A percentile compares a stretch with the other conserved stretches of the same genome.
phyloP scores from a whole-genome alignment of 768 basidiomycete genomes.

The Lactarius sanguifluus region DNA sequence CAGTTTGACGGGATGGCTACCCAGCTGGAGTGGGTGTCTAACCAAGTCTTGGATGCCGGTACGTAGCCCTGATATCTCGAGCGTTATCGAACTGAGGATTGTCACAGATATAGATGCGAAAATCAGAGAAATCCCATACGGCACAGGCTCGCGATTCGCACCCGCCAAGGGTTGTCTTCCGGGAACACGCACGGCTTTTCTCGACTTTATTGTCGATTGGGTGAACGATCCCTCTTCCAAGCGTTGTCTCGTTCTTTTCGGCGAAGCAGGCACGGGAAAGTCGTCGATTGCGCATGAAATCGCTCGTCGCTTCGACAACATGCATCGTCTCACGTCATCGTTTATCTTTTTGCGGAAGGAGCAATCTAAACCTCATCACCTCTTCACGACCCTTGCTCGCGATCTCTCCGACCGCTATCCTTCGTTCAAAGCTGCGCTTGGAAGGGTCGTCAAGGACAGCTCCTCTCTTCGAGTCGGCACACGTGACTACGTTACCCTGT shows the following conservation, averaged over 20 bases:
- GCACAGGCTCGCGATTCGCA: background rate
- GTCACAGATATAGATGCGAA: background rate
- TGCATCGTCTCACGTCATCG: background rate
- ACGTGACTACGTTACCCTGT: background rate
- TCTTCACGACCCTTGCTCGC: conserved; percentile 2
- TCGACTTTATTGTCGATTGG: background rate
- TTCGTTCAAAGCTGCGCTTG: background rate
- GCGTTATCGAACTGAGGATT: background rate
- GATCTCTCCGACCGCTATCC: background rate
- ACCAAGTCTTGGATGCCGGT: background rate
- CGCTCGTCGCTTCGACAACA: background rate
- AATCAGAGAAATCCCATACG: background rate
- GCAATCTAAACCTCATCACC: background rate
- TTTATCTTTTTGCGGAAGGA: background rate
- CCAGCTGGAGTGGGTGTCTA: background rate
- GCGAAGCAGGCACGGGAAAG: background rate
- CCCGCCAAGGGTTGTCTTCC: background rate
- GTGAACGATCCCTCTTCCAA: background rate
- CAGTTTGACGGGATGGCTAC: too few species aligned
- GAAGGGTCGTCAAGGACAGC: background rate
- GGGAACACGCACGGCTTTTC: background rate
- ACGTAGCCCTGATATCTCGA: background rate
- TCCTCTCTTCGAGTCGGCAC: background rate
- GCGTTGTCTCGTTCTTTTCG: background rate
- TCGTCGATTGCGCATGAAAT: background rate